Evolutionary conservation across 2,329 filamentous ascomycete species (phyloP), one percentile per base, ranked within the genome.

Genomic region (Clonostachys rosea): DNA sequence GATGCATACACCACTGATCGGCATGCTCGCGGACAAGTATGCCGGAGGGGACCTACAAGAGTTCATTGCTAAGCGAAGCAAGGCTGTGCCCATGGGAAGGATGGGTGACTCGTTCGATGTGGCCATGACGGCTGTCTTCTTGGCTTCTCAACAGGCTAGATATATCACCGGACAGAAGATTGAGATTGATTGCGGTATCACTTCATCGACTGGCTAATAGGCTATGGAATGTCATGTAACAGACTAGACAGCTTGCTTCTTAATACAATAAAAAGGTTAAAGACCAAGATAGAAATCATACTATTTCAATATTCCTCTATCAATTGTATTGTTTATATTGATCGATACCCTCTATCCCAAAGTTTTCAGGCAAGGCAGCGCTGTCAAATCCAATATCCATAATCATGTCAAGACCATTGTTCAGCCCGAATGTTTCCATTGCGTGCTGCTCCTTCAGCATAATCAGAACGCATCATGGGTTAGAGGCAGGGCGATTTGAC

Each of bases 61-160:
- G 42, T 81, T 79, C 50, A 64, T 71, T 45, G 65, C 65, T 49
- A 72, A 73, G 52, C 72, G 81, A 49, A 70, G 81, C 45, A 61
- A 61, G 8, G 79, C 83, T 54, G 78, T 83, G 1, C 81, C 81
- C 0, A 76, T 78, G 67, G 79, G 79, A 0, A 66, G 62, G 35
- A 82, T 84, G 72, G 80, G 80, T 0, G 74, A 78, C 56, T 75
- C 78, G 1, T 78, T 75, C 65, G 81, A 84, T 59, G 75, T 84
- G 6, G 76, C 79, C 0, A 71, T 79, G 57, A 70, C 78, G 2
- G 78, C 72, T 6, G 56, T 78, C 12, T 84, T 82, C 52, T 63
- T 85, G 47, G 79, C 71, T 4, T 81, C 77, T 36, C 71, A 78
- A 41, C 78, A 81, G 51, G 76, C 80, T 4, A 70, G 65, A 37